phyloP scores from a whole-genome alignment of 225 moss, liverwort and hornwort species.

The Antitrichia curtipendula region DNA sequence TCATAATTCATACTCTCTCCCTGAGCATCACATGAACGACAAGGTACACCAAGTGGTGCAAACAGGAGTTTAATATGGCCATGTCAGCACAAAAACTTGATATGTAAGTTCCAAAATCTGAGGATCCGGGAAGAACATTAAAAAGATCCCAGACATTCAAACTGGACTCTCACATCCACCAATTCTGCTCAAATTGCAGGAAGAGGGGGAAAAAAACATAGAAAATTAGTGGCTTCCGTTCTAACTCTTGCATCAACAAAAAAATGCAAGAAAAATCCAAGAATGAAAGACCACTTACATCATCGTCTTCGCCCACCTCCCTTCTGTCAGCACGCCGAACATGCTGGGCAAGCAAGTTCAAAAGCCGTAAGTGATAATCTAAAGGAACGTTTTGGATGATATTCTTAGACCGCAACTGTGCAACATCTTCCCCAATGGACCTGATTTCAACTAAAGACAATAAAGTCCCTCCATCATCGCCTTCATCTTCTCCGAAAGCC shows the following conservation, averaged over 20 bases:
- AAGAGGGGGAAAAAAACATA: not conserved
- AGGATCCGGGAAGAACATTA: not conserved
- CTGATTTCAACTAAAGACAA: constrained; percentile 66
- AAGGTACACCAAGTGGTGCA: not conserved
- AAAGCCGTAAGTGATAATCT: constrained; percentile 50
- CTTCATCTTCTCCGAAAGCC: constrained; percentile 62
- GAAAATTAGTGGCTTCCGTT: not conserved
- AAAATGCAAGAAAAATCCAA: not conserved
- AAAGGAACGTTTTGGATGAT: constrained; percentile 55
- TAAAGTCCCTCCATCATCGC: constrained; percentile 52
- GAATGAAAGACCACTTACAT: constrained; percentile 30
- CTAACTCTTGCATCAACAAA: not conserved
- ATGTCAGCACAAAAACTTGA: no score
- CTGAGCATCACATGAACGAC: constrained; percentile 18
- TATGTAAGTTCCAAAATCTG: not conserved
- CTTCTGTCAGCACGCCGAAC: constrained; percentile 54
- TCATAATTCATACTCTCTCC: constrained; percentile 61
- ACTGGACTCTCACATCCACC: not conserved
- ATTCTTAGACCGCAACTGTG: constrained; percentile 62
- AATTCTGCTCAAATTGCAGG: not conserved
- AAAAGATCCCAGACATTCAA: not conserved
- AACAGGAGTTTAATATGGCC: not conserved
- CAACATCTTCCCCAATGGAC: constrained; percentile 54
- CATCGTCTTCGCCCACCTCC: constrained; percentile 74
- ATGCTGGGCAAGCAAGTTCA: constrained; percentile 76